Evolutionary conservation across 768 basidiomycete genomes (phyloP).

Genomic region (Leccinum longicurvipes): DNA sequence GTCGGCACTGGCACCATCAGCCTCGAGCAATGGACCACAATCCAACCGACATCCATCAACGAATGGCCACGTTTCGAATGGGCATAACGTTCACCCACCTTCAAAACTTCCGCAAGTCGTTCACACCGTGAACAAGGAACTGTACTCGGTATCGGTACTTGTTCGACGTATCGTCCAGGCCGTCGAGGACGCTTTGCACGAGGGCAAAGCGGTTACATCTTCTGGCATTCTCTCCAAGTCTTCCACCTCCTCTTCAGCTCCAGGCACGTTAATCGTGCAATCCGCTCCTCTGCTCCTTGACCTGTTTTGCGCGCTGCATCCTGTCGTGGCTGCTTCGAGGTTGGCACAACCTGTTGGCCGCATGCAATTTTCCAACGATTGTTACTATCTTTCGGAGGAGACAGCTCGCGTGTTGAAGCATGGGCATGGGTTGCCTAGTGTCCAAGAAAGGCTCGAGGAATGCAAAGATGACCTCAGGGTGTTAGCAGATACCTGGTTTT

Average conservation of each 20-base stretch:
- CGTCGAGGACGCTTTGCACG: slow-evolving; percentile 60
- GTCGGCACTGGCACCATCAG: slow-evolving; percentile 37
- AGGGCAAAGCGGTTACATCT: slow-evolving; percentile 60
- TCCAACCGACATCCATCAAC: slow-evolving; percentile 16
- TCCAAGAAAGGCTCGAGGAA: slow-evolving; percentile 51
- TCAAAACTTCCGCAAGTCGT: slow-evolving; percentile 19
- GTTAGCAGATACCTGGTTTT: slow-evolving; percentile 66
- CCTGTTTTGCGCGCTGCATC: slow-evolving; percentile 76
- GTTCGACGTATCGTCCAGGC: slow-evolving; percentile 51
- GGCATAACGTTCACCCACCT: slow-evolving; percentile 11
- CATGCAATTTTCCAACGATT: slow-evolving; percentile 84
- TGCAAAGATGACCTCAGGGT: slow-evolving; percentile 48
- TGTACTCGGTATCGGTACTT: slow-evolving; percentile 57
- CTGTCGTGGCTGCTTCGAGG: slow-evolving; percentile 51
- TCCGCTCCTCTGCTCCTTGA: slow-evolving; percentile 68
- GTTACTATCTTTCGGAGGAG: slow-evolving; percentile 59
- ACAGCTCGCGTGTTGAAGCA: slow-evolving; percentile 27
- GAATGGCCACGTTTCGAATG: slow-evolving; percentile 20
- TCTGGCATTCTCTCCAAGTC: slow-evolving; percentile 49
- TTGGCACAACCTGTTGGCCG: slow-evolving; percentile 50
- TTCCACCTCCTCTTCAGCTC: slow-evolving; percentile 30
- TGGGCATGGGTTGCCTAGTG: slow-evolving; percentile 29
- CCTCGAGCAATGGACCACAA: slow-evolving; percentile 58
- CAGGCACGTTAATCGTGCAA: slow-evolving; percentile 57
- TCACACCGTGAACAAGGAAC: slow-evolving; percentile 38